phyloP scores from a whole-genome alignment of 2,329 filamentous ascomycete genomes.

The Paecilomyces dactylethromorphus region DNA sequence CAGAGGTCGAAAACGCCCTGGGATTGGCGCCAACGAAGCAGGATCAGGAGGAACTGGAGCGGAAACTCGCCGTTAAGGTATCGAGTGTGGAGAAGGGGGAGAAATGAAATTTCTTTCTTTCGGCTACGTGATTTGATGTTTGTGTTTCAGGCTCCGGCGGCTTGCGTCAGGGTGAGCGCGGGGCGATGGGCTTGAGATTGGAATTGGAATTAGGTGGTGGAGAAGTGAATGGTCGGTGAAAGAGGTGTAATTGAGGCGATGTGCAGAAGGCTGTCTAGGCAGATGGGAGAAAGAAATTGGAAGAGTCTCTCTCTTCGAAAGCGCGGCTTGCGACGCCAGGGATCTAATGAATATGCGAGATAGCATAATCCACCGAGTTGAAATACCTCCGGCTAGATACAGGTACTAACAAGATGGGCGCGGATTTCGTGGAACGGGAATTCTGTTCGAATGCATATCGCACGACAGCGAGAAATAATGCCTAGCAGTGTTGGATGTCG shows the following conservation, averaged over 20 bases:
- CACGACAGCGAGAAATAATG: not conserved
- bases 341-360: not conserved
- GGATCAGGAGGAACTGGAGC: conserved; percentile 61
- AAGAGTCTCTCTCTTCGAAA: not conserved
- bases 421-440: not conserved
- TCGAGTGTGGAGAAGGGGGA: conserved; percentile 24
- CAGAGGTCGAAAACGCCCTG: conserved; percentile 65
- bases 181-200: not conserved
- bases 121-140: not conserved
- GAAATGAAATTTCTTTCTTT: conserved; percentile 7
- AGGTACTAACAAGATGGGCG: not conserved
- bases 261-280: not conserved
- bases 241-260: not conserved
- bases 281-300: not conserved
- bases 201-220: not conserved
- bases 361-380: not conserved
- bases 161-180: not conserved
- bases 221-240: not conserved
- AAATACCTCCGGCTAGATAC: not conserved
- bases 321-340: not conserved
- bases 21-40: conserved; percentile 66
- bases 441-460: not conserved
- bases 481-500: not conserved
- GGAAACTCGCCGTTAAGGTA: conserved; percentile 28
- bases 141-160: not conserved